Percentiles rank a stretch among this genome's conserved stretches.
Evolutionary conservation across 148 eudicot species (phyloP).

Genomic region (Arctostaphylos glauca): DNA sequence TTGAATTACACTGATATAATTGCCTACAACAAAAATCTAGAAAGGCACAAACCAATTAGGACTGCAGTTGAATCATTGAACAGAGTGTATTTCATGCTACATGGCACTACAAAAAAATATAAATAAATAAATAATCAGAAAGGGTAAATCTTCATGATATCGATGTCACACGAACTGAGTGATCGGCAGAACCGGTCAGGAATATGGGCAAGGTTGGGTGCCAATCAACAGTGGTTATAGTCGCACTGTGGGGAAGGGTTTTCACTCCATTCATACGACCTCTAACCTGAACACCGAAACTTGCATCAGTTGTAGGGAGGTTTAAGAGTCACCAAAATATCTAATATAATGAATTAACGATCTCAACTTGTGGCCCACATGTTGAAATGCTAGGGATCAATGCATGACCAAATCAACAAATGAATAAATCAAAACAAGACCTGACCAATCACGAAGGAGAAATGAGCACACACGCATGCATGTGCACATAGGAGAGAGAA

Average conservation of each 20-base stretch:
- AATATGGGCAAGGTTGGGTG: slow-evolving; percentile 61
- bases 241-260: slow-evolving; percentile 45
- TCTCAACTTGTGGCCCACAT: not conserved
- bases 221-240: slow-evolving; percentile 64
- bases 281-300: slow-evolving; percentile 11
- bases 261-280: slow-evolving; percentile 32
- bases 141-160: slow-evolving; percentile 21
- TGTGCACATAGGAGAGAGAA: not conserved
- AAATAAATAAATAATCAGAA: not conserved
- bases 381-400: too few species aligned
- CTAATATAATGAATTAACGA: too few species aligned
- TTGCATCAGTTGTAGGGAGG: not conserved
- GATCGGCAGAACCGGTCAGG: slow-evolving; percentile 66
- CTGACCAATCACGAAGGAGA: not conserved
- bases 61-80: not conserved
- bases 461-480: not conserved
- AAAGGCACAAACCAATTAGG: not conserved
- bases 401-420: not conserved
- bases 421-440: slow-evolving; percentile 22
- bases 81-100: not conserved
- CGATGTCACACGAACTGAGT: slow-evolving; percentile 60
- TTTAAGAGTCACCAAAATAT: slow-evolving; percentile 14
- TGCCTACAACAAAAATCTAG: not conserved
- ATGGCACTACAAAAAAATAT: not conserved
- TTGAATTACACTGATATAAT: not conserved